Base-by-base conservation (phyloP, 768 basidiomycete genomes). In the Tremella yokohamensis region DNA sequence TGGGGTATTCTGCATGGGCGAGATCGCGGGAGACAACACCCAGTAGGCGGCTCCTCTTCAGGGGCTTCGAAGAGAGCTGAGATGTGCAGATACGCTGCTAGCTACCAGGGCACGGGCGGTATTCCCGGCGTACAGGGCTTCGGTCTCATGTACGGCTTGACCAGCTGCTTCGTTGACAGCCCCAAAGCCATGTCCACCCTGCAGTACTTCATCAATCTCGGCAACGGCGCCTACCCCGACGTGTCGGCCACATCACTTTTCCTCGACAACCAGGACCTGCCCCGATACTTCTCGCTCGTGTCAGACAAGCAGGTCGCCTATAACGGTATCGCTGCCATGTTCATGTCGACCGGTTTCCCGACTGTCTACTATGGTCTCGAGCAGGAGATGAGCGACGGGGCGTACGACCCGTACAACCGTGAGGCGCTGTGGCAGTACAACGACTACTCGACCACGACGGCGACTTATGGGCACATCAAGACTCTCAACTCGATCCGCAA, bases 251-350 rank as follows among this genome's bases (percentile, higher is more conserved):
- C 42, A 6, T 45, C 42, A 16, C 42, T 52, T 15, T 69, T 72
- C 57, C 57, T 68, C 25, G 70, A 72, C 49, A 72, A 69, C 53
- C 70, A 72, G 26, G 68, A 72, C 53, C 49, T 66, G n/a, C 54
- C 68, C 45, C 65, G 70, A 15, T 58, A 68, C 62, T 61, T 60
- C 66, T 63, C 63, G 18, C 58, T 64, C 26, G 65, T 60, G 0
- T 29, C 42, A 4, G 70, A 70, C 52, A 58, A 56, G 26, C 49
- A 60, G 0, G 40, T 55, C 15, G 56, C 61, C 16, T 61, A 65
- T 54, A 72, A 69, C 50, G 66, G 64, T 12, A 62, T 72, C 22
- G 64, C 62, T 50, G 49, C 53, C 4, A 57, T 40, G 34, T 69
- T 69, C 61, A 22, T 72, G 38, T 63, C 58, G 29, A 63, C 56